Evolutionary conservation across 176 grass and related monocot species (phyloP), one percentile per base, ranked within the genome.

Genomic region (Oryza brachyantha): DNA sequence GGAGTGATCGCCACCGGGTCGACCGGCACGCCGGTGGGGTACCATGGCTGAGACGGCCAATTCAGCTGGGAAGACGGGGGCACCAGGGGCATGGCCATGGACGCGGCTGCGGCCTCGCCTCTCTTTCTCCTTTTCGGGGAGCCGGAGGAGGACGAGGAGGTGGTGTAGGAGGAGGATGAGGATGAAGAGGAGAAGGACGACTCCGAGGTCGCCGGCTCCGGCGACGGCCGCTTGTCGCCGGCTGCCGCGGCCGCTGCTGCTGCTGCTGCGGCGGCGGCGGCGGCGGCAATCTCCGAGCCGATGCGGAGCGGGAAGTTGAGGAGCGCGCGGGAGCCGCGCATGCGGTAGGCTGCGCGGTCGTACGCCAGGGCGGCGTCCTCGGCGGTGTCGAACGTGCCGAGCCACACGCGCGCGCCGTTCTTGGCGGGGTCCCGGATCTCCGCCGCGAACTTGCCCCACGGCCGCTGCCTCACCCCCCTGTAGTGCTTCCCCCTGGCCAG

Each of bases 391-490:
- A 89, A 98, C 27, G 96, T 98, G 68, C 96, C 96, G 28, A 98
- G 90, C 96, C 96, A 96, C 12, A 99, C 88, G 29, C 96, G 85
- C 14, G 96, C 96, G 34, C 92, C 96, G 92, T 99, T 96, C 78
- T 82, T 95, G n/a, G 90, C 88, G 16, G 92, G 92, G 67, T 99
- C 96, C n/a, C 96, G 76, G 60, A 99, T 99, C 83, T 99, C 96
- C 43, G 96, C 92, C 7, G 96, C 96, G 84, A 89, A 99, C 75
- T 99, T 99, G 31, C 96, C 96, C 96, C 96, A 99, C 13, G 92
- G 92, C 54, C 96, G 88, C 90, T 91, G 96, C 81, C 96, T 62
- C 68, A 99, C 96, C 1, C 96, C 96, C 5, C 90, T 45, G 81
- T 93, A 99, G 79, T 93, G 88, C 79, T 91, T 91, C 13, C 88